These are phyloP conservation scores for Jimgerdemannia flammicorona DNA, from an alignment of 192 early-diverging fungal species.

Conservation along the genomic window DNA sequence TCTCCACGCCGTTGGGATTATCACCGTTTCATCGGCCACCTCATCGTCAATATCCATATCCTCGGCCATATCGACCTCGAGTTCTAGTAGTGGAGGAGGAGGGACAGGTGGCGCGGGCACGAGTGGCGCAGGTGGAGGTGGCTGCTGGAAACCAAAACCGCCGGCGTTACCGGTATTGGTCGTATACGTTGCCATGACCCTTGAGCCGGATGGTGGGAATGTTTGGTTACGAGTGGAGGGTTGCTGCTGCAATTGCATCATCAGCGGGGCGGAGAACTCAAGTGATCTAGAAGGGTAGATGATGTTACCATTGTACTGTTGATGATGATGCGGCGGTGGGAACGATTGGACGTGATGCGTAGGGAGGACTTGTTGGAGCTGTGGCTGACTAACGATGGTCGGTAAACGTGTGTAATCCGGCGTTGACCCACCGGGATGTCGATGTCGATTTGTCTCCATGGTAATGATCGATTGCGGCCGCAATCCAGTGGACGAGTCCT, in stretches of 20 bases:
- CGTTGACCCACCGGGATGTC: not conserved
- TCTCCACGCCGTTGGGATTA: not conserved
- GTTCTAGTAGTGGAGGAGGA: not conserved
- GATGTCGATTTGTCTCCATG: not conserved
- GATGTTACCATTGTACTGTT: not conserved
- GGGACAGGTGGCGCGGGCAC: not conserved
- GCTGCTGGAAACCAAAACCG: not conserved
- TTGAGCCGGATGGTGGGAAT: not conserved
- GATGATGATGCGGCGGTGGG: not conserved
- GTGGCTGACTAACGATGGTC: not conserved
- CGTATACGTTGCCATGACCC: not conserved
- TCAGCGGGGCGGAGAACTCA: not conserved
- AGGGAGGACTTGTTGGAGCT: not conserved
- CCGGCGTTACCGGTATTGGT: not conserved
- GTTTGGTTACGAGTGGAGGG: not conserved
- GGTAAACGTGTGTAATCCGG: not conserved
- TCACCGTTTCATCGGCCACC: not conserved
- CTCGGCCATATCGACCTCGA: not conserved
- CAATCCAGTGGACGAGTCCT: not conserved
- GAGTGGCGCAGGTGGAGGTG: too few relatives aligned
- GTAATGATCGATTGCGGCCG: not conserved
- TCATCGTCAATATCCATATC: not conserved
- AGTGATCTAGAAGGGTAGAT: not conserved
- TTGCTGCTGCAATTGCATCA: not conserved
- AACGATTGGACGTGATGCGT: not conserved